Percentiles rank a stretch among this genome's conserved stretches.
These are phyloP conservation scores for Urostyla sp. DNA, from an alignment of 73 alveolate species.

Conservation along the genomic window DNA sequence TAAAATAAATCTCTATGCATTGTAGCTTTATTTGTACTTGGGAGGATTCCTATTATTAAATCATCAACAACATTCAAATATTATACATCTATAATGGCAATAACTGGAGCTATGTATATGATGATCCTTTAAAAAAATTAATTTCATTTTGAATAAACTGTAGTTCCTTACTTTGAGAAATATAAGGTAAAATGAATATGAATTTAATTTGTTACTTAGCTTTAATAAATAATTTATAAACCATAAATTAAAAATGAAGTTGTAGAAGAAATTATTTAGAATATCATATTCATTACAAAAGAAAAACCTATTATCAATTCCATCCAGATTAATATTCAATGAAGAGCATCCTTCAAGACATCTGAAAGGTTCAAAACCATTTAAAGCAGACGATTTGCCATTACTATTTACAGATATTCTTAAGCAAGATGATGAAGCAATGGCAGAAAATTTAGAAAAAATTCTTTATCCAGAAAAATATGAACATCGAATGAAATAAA, in stretches of 20 bases:
- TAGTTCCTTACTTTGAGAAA: slow-evolving; percentile 60
- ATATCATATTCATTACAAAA: not conserved
- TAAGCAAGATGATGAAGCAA: no score
- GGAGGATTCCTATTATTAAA: slow-evolving; percentile 38
- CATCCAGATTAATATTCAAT: not conserved
- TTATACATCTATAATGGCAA: slow-evolving; percentile 8
- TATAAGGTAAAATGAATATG: slow-evolving; percentile 50
- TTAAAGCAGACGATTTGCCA: no score
- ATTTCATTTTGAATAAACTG: slow-evolving; percentile 17
- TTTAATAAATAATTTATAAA: not conserved
- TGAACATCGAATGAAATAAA: no score
- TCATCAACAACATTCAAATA: slow-evolving; percentile 43
- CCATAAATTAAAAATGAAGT: not conserved
- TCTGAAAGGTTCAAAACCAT: no score
- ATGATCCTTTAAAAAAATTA: not conserved
- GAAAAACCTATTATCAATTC: not conserved
- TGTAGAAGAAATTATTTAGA: not conserved
- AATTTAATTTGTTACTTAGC: not conserved
- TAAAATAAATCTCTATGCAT: slow-evolving; percentile 12
- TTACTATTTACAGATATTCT: no score
- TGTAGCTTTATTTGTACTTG: not conserved
- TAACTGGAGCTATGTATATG: slow-evolving; percentile 1
- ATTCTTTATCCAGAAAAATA: no score
- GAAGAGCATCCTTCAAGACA: no score
- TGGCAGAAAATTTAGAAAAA: no score